A percentile compares a stretch with the other conserved stretches of the same genome.
Conservation (phyloP, 805 yeast genomes). For the Metschnikowia gelsemii region DNA sequence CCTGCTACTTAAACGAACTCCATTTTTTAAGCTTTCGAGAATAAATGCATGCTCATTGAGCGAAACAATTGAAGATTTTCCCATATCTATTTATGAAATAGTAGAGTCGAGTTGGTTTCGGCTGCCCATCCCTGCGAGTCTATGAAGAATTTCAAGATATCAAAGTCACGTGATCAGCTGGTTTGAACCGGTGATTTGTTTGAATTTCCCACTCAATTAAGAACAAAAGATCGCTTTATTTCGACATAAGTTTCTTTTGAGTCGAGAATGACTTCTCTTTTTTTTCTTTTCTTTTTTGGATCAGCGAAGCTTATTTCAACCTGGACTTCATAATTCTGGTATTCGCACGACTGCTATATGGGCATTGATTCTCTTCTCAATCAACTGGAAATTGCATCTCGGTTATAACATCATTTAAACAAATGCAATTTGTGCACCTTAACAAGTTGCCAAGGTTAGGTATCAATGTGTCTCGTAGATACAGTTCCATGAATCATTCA, state of each 20-base stretch:
- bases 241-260: too few relatives aligned
- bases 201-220: too few relatives aligned
- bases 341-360: constrained; percentile 1
- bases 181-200: neutral
- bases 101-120: neutral
- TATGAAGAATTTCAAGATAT: too few relatives aligned
- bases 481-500: constrained; percentile 9
- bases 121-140: too few relatives aligned
- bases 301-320: too few relatives aligned
- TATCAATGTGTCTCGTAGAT: constrained; percentile 7
- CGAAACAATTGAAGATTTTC: constrained; percentile 59
- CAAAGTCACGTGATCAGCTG: neutral
- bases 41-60: constrained; percentile 63
- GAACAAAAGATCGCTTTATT: too few relatives aligned
- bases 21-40: constrained; percentile 59
- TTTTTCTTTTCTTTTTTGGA: neutral
- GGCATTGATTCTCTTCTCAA: neutral
- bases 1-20: constrained; percentile 70
- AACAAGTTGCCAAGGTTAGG: neutral
- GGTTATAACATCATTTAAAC: neutral
- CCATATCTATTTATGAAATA: constrained; percentile 41
- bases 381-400: neutral
- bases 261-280: too few relatives aligned
- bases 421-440: constrained; percentile 9
- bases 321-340: neutral